These are phyloP conservation scores for Moringa oleifera DNA, from an alignment of 345 rosid genomes.

Conservation along the genomic window DNA sequence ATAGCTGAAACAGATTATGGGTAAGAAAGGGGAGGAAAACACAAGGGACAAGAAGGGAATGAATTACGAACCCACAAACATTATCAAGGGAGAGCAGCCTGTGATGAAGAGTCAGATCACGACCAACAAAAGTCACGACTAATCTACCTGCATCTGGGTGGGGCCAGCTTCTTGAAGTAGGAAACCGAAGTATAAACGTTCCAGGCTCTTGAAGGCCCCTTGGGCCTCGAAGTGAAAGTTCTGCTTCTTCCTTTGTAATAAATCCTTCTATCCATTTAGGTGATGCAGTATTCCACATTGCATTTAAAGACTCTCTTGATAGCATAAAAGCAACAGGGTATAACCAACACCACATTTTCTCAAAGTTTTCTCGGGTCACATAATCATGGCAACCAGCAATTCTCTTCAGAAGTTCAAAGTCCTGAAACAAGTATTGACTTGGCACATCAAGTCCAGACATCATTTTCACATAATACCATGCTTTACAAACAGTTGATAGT, in stretches of 20 bases:
- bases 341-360: slow-evolving; percentile 96
- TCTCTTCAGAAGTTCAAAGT: slow-evolving; percentile 61
- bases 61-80: slow-evolving; percentile 44
- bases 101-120: slow-evolving; percentile 59
- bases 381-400: slow-evolving; percentile 78
- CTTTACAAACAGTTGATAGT: background rate
- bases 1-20: too few relatives aligned
- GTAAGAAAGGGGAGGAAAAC: too few relatives aligned
- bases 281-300: slow-evolving; percentile 62
- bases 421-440: slow-evolving; percentile 36
- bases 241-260: slow-evolving; percentile 94
- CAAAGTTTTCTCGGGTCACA: slow-evolving; percentile 83
- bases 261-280: slow-evolving; percentile 97
- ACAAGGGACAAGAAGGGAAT: slow-evolving; percentile 3
- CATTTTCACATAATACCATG: background rate
- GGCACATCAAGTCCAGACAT: slow-evolving; percentile 1
- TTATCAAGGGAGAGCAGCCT: slow-evolving; percentile 54
- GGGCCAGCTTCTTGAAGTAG: slow-evolving; percentile 97
- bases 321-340: slow-evolving; percentile 75
- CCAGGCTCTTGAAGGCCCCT: slow-evolving; percentile 84
- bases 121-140: slow-evolving; percentile 75
- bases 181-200: slow-evolving; percentile 84
- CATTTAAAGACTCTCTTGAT: slow-evolving; percentile 52
- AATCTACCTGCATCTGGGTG: slow-evolving; percentile 94
- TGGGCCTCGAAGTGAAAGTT: slow-evolving; percentile 66